Conservation (phyloP, 768 basidiomycete species). For the Leucocoprinus birnbaumii region DNA sequence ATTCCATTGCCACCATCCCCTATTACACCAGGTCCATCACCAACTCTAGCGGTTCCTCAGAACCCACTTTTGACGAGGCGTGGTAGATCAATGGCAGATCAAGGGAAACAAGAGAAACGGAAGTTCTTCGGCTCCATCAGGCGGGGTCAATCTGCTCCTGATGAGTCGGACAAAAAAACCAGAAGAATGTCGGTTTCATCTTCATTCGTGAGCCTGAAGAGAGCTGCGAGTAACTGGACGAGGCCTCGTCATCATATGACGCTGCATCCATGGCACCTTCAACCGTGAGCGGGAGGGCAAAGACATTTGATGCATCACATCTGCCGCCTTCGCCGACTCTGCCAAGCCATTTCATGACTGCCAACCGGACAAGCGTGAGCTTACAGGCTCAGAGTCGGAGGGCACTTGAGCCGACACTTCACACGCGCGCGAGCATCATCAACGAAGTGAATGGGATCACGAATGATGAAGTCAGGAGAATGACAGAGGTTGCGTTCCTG, state of each 20-base stretch:
- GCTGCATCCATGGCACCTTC: constrained; percentile 4
- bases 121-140: constrained; percentile 38
- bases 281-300: constrained; percentile 11
- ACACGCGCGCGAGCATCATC: constrained; percentile 56
- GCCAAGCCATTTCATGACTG: constrained; percentile 13
- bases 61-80: not conserved
- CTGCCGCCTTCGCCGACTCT: constrained; percentile 37
- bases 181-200: constrained; percentile 28
- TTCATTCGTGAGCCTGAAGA: constrained; percentile 25
- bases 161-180: constrained; percentile 16
- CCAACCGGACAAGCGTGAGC: not conserved
- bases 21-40: not conserved
- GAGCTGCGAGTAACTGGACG: not conserved
- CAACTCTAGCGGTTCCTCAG: not conserved
- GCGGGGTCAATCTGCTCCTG: constrained; percentile 20
- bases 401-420: constrained; percentile 46
- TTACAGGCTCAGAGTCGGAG: constrained; percentile 1
- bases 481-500: constrained; percentile 74
- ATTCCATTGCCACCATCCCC: constrained; percentile 4
- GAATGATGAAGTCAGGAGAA: constrained; percentile 65
- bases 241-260: not conserved
- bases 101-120: constrained; percentile 12
- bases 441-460: constrained; percentile 49
- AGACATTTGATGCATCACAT: constrained; percentile 28
- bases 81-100: constrained; percentile 15